Percentiles rank a stretch among this genome's conserved stretches.
These are phyloP conservation scores for Pugionium dolabratum DNA, from an alignment of 345 rosid species.

Conservation along the genomic window DNA sequence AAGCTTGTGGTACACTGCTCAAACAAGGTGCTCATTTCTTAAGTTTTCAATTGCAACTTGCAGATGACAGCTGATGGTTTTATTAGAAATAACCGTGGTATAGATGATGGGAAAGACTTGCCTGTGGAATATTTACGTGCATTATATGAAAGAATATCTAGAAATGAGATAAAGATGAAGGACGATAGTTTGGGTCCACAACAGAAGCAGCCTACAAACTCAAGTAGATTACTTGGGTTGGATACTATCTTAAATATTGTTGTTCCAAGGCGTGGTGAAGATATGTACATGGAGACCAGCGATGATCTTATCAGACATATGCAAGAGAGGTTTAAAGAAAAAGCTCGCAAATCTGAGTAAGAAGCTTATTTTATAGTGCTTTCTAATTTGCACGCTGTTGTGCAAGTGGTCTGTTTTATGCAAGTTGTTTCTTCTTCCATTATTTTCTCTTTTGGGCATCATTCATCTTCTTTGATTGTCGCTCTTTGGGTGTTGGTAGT, in stretches of 20 bases:
- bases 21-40: conserved; percentile 19
- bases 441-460: conserved; percentile 23
- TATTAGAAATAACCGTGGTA: conserved; percentile 94
- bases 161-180: conserved; percentile 98
- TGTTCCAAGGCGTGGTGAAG: conserved; percentile 88
- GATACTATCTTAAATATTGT: conserved; percentile 95
- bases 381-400: conserved; percentile 24
- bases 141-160: conserved; percentile 86
- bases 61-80: conserved; percentile 99
- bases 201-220: conserved; percentile 75
- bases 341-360: conserved; percentile 98
- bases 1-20: conserved; percentile 31
- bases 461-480: conserved; percentile 25
- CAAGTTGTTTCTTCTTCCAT: conserved; percentile 23
- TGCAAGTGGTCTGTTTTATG: conserved; percentile 21
- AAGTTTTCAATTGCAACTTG: conserved; percentile 38
- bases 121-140: conserved; percentile 91
- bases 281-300: conserved; percentile 77
- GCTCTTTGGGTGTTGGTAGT: conserved; percentile 12
- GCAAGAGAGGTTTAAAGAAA: conserved; percentile 99
- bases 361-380: conserved; percentile 38
- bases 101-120: conserved; percentile 97
- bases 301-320: conserved; percentile 96
- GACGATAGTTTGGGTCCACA: conserved; percentile 78
- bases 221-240: conserved; percentile 83